phyloP scores from a whole-genome alignment of 2,329 filamentous ascomycete genomes.

The Fusarium globosum region DNA sequence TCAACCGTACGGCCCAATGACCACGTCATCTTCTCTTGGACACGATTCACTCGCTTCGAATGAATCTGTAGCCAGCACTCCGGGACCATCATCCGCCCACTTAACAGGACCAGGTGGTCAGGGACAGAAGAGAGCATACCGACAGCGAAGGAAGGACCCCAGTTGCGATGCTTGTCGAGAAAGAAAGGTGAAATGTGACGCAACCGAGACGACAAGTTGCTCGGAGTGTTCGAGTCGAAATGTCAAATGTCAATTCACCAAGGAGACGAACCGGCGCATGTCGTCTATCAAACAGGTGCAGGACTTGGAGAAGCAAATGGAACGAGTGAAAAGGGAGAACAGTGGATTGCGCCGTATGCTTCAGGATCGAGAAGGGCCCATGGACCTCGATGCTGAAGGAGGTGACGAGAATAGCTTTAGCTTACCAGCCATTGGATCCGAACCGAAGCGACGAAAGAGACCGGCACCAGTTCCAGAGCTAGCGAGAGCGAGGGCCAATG shows the following conservation, averaged over 20 bases:
- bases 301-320: constrained; percentile 92
- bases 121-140: constrained; percentile 91
- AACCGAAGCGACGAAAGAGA: constrained; percentile 72
- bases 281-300: constrained; percentile 99
- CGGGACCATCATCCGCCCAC: constrained; percentile 54
- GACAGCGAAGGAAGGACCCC: constrained; percentile 93
- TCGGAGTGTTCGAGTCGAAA: constrained; percentile 97
- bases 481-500: constrained; percentile 75
- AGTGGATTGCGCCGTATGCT: constrained; percentile 75
- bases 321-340: constrained; percentile 83
- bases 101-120: constrained; percentile 61
- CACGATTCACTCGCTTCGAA: constrained; percentile 70
- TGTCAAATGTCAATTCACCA: constrained; percentile 98
- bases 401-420: constrained; percentile 63
- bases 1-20: constrained; percentile 65
- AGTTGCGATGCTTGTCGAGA: constrained; percentile 98
- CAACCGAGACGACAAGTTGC: constrained; percentile 94
- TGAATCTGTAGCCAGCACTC: constrained; percentile 67
- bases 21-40: constrained; percentile 62
- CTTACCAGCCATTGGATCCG: constrained; percentile 73
- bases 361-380: constrained; percentile 60
- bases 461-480: constrained; percentile 75
- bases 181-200: constrained; percentile 88
- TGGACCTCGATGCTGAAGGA: constrained; percentile 61
- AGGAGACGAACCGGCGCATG: constrained; percentile 98